Evolutionary conservation across 2,329 filamentous ascomycete species (phyloP).

Genomic region (Anisogramma anomala): DNA sequence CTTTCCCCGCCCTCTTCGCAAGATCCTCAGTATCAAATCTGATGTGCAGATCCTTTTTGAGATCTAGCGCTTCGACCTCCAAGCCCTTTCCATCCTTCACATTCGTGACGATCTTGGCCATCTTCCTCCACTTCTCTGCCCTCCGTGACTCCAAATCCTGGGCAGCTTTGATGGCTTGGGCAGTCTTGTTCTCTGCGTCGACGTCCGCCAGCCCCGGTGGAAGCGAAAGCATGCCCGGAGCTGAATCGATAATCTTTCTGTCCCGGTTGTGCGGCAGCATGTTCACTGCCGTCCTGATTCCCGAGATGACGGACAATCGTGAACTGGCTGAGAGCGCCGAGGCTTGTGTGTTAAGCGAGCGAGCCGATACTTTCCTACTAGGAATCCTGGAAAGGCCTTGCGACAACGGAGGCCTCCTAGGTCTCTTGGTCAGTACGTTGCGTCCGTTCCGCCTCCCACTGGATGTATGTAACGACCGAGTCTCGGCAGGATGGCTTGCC

Average conservation of each 20-base stretch:
- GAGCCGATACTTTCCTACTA: conserved; percentile 43
- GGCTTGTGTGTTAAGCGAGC: conserved; percentile 46
- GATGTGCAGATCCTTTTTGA: conserved; percentile 31
- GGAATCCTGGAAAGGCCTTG: conserved; percentile 33
- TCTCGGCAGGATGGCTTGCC: conserved; percentile 19
- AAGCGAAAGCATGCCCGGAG: conserved; percentile 54
- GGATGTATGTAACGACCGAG: conserved; percentile 29
- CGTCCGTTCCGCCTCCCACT: conserved; percentile 36
- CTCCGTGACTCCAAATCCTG: conserved; percentile 53
- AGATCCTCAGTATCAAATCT: not conserved
- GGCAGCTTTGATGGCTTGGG: conserved; percentile 40
- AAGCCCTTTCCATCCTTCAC: conserved; percentile 44
- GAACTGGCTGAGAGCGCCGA: conserved; percentile 41
- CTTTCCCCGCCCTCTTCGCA: conserved; percentile 52
- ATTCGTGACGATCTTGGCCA: conserved; percentile 47
- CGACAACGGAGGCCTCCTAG: conserved; percentile 24
- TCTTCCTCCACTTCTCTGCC: conserved; percentile 56
- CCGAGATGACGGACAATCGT: conserved; percentile 41
- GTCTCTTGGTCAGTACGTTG: conserved; percentile 33
- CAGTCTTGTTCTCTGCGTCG: conserved; percentile 42
- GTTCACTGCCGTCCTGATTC: conserved; percentile 47
- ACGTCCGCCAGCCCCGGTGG: conserved; percentile 45
- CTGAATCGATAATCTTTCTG: conserved; percentile 50
- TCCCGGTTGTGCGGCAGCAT: conserved; percentile 50
- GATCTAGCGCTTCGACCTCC: conserved; percentile 67